These are phyloP conservation scores for Sporisorium sorghi DNA, from an alignment of 1,284 basidiomycete species.

Conservation along the genomic window DNA sequence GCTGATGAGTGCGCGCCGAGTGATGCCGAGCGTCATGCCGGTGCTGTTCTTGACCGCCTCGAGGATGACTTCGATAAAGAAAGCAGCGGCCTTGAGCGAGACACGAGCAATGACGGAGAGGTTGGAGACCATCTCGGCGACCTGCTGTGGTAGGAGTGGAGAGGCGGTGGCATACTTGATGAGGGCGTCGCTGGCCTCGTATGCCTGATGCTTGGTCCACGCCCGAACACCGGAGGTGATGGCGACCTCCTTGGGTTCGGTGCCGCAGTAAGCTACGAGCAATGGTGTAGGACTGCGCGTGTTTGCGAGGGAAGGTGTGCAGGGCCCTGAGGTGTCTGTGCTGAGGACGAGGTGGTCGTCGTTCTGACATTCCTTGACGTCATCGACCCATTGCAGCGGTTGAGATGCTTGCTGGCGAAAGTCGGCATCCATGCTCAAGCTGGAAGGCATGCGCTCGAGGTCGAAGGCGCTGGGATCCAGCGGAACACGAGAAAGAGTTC, in stretches of 20 bases:
- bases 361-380: constrained; percentile 21
- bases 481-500: not conserved
- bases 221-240: constrained; percentile 45
- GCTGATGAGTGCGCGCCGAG: constrained; percentile 56
- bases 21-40: constrained; percentile 54
- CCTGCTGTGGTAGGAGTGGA: constrained; percentile 54
- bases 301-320: constrained; percentile 14
- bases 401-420: constrained; percentile 29
- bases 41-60: constrained; percentile 57
- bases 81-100: constrained; percentile 60
- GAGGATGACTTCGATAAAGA: constrained; percentile 63
- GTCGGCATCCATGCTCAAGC: constrained; percentile 29
- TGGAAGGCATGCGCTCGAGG: constrained; percentile 31
- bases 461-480: constrained; percentile 18
- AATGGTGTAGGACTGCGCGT: constrained; percentile 28
- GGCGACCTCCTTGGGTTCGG: constrained; percentile 29
- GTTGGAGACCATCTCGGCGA: constrained; percentile 58
- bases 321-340: constrained; percentile 26
- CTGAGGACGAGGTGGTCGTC: constrained; percentile 26
- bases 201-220: constrained; percentile 49
- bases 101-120: constrained; percentile 56
- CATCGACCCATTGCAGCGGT: constrained; percentile 40
- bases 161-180: constrained; percentile 55
- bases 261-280: constrained; percentile 30
- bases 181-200: constrained; percentile 50